Conservation (phyloP, 805 yeast genomes). For the Candida yuanshanica region DNA sequence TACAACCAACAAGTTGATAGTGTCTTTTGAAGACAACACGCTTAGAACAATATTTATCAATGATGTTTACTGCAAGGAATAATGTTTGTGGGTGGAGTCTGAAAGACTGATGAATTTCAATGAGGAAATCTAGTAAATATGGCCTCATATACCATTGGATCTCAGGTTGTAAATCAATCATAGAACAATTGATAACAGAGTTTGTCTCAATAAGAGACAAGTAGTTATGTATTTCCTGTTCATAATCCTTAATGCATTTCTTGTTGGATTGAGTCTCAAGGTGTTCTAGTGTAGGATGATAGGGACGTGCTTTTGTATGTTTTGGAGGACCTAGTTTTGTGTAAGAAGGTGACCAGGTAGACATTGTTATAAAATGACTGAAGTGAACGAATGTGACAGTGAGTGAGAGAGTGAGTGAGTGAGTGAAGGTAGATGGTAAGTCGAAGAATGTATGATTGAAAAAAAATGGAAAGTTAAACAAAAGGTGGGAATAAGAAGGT, state of each 20-base stretch:
- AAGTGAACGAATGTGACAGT: background rate
- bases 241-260: constrained; percentile 35
- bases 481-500: constrained; percentile 1
- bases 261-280: constrained; percentile 40
- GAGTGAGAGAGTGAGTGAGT: background rate
- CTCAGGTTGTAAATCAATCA: constrained; percentile 85
- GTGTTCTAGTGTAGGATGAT: constrained; percentile 37
- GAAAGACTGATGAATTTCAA: constrained; percentile 58
- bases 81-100: constrained; percentile 61
- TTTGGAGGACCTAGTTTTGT: constrained; percentile 26
- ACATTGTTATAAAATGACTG: background rate
- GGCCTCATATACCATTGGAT: constrained; percentile 75
- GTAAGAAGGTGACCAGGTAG: constrained; percentile 19
- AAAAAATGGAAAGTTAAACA: background rate
- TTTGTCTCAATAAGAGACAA: constrained; percentile 33
- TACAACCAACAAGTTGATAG: constrained; percentile 78
- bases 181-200: constrained; percentile 29
- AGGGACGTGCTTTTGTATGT: constrained; percentile 16
- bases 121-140: constrained; percentile 68
- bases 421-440: background rate
- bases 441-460: background rate
- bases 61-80: constrained; percentile 60
- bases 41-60: constrained; percentile 80
- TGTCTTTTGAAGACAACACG: constrained; percentile 76
- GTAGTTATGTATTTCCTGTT: constrained; percentile 34